These are phyloP conservation scores for Neurospora sp. DNA, from an alignment of 495 filamentous ascomycete species.

Conservation along the genomic window DNA sequence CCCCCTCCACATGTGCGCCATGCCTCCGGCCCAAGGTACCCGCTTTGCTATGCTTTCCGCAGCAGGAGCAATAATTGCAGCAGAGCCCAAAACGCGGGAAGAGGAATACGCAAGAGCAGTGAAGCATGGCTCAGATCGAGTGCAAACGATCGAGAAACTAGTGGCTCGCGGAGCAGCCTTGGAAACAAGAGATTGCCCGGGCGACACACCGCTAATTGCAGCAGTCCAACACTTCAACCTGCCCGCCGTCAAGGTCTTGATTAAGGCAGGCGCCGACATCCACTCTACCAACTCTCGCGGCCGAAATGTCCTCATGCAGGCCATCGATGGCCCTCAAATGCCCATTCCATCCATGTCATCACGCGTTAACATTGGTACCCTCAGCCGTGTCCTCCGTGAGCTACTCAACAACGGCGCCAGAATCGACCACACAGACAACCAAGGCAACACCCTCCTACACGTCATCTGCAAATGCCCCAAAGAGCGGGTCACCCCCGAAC, in stretches of 20 bases:
- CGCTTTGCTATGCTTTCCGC: neutral
- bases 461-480: constrained; percentile 14
- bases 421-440: constrained; percentile 7
- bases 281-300: constrained; percentile 11
- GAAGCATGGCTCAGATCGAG: neutral
- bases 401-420: constrained; percentile 13
- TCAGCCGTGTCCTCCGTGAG: constrained; percentile 8
- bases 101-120: neutral
- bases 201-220: constrained; percentile 22
- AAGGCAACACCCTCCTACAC: constrained; percentile 15
- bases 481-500: neutral
- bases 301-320: constrained; percentile 8
- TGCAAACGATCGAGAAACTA: constrained; percentile 22
- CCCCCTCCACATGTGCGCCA: constrained; percentile 23
- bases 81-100: neutral
- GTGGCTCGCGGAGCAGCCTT: constrained; percentile 20
- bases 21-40: constrained; percentile 15
- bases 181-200: constrained; percentile 16
- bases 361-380: neutral
- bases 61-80: constrained; percentile 6
- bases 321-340: constrained; percentile 11
- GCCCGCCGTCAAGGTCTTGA: constrained; percentile 12
- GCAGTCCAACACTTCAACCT: constrained; percentile 15
- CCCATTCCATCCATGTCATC: neutral
- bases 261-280: constrained; percentile 11